These are phyloP conservation scores for Cytospora schulzeri DNA, from an alignment of 2,329 filamentous ascomycete species.

Conservation along the genomic window DNA sequence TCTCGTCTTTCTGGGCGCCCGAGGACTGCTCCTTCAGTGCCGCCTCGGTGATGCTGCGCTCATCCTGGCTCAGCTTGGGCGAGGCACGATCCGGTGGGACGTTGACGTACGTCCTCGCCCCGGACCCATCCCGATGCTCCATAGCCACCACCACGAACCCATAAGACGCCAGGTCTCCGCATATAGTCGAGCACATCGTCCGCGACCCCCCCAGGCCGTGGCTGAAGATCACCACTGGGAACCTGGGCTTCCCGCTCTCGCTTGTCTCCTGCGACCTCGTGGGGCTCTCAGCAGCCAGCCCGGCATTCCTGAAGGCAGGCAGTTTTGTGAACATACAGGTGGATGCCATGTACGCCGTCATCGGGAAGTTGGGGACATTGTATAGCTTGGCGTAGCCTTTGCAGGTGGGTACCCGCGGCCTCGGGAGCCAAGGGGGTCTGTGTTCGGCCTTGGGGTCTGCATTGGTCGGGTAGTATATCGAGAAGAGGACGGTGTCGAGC, in stretches of 20 bases:
- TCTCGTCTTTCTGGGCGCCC: slow-evolving; percentile 34
- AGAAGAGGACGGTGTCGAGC: slow-evolving; percentile 61
- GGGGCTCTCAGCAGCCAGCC: slow-evolving; percentile 58
- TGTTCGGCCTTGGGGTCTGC: slow-evolving; percentile 41
- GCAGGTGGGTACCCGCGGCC: slow-evolving; percentile 57
- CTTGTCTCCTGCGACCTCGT: slow-evolving; percentile 40
- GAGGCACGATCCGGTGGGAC: slow-evolving; percentile 46
- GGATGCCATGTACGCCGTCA: slow-evolving; percentile 55
- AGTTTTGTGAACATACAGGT: slow-evolving; percentile 67
- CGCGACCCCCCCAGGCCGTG: slow-evolving; percentile 67
- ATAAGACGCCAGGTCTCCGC: slow-evolving; percentile 67
- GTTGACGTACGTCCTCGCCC: slow-evolving; percentile 63
- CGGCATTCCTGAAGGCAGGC: slow-evolving; percentile 64
- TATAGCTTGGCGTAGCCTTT: slow-evolving; percentile 66
- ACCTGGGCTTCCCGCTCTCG: slow-evolving; percentile 42
- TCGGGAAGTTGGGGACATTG: slow-evolving; percentile 50
- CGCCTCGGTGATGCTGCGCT: slow-evolving; percentile 27
- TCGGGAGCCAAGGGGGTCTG: slow-evolving; percentile 63
- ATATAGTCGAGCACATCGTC: slow-evolving; percentile 64
- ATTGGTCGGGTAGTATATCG: slow-evolving; percentile 65
- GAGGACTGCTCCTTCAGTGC: slow-evolving; percentile 31
- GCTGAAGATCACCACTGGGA: slow-evolving; percentile 67
- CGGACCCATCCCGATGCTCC: slow-evolving; percentile 67
- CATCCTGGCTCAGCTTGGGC: slow-evolving; percentile 36
- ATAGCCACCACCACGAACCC: slow-evolving; percentile 66